These are phyloP conservation scores for Cyclostephanos invisitatus DNA, from an alignment of 108 stramenopile species.

Conservation along the genomic window DNA sequence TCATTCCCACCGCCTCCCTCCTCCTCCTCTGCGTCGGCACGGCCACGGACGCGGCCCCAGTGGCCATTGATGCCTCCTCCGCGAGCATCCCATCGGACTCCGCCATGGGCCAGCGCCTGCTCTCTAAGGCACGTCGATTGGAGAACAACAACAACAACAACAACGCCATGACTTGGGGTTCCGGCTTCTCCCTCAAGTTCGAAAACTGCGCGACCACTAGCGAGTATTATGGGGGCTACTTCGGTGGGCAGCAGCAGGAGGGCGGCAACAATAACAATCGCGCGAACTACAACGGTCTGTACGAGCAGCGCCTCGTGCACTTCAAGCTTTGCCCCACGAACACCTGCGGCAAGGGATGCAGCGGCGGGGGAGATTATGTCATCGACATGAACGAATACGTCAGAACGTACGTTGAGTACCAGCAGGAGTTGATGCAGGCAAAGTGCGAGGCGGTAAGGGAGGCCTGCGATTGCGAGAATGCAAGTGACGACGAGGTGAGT, in stretches of 20 bases:
- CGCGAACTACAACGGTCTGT: slow-evolving; percentile 29
- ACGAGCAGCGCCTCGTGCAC: slow-evolving; percentile 46
- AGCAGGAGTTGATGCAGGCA: slow-evolving; percentile 36
- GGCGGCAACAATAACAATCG: slow-evolving; percentile 32
- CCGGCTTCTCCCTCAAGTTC: slow-evolving; percentile 29
- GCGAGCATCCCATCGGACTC: slow-evolving; percentile 31
- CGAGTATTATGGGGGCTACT: slow-evolving; percentile 36
- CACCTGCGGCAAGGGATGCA: slow-evolving; percentile 19
- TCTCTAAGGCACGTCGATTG: slow-evolving; percentile 48
- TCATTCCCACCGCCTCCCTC: slow-evolving; percentile 13
- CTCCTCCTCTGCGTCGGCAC: slow-evolving; percentile 15
- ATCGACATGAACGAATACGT: slow-evolving; percentile 48
- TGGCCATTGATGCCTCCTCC: slow-evolving; percentile 18
- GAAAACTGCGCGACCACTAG: slow-evolving; percentile 30
- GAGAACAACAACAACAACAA: slow-evolving; percentile 34
- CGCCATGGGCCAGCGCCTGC: slow-evolving; percentile 21
- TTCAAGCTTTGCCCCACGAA: slow-evolving; percentile 49
- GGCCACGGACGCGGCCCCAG: slow-evolving; percentile 3
- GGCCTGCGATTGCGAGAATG: slow-evolving; percentile 43
- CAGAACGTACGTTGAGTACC: slow-evolving; percentile 36
- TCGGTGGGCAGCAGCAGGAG: slow-evolving; percentile 26
- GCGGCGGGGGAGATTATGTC: slow-evolving; percentile 46
- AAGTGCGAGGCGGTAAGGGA: slow-evolving; percentile 40
- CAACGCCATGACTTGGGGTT: slow-evolving; percentile 21
- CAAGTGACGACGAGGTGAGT: slow-evolving; percentile 32